These are phyloP conservation scores for Persicaria maculosa DNA, from an alignment of 148 eudicot genomes.

Conservation along the genomic window DNA sequence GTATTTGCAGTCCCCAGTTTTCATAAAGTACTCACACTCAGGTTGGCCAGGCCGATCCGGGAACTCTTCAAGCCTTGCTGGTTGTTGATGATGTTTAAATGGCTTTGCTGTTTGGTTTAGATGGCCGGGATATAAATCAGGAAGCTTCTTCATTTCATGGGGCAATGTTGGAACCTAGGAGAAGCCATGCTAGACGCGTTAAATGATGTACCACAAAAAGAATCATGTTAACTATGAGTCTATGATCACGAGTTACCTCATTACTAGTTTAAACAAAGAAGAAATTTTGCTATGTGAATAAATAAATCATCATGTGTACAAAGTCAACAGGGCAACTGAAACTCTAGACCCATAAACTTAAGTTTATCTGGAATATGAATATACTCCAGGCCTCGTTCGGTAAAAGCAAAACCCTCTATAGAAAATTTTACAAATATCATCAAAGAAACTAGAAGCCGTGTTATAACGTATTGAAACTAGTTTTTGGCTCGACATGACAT, in stretches of 20 bases:
- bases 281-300: too few species aligned
- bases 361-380: too few species aligned
- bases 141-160: constrained; percentile 14
- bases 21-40: constrained; percentile 47
- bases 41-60: constrained; percentile 60
- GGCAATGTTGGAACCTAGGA: constrained; percentile 5
- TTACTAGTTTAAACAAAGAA: not conserved
- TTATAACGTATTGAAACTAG: not conserved
- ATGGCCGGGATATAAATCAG: constrained; percentile 13
- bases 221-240: not conserved
- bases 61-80: constrained; percentile 32
- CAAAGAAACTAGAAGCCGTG: not conserved
- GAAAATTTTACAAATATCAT: too few species aligned
- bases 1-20: constrained; percentile 53
- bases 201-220: not conserved
- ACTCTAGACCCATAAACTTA: not conserved
- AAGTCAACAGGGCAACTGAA: not conserved
- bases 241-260: not conserved
- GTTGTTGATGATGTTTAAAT: constrained; percentile 22
- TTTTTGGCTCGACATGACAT: not conserved
- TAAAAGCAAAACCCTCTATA: not conserved
- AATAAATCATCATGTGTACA: not conserved
- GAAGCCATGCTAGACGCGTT: not conserved
- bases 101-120: constrained; percentile 17
- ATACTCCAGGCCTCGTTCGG: not conserved